phyloP scores from a whole-genome alignment of 169 alveolate genomes.

The Plasmodium malariae region DNA sequence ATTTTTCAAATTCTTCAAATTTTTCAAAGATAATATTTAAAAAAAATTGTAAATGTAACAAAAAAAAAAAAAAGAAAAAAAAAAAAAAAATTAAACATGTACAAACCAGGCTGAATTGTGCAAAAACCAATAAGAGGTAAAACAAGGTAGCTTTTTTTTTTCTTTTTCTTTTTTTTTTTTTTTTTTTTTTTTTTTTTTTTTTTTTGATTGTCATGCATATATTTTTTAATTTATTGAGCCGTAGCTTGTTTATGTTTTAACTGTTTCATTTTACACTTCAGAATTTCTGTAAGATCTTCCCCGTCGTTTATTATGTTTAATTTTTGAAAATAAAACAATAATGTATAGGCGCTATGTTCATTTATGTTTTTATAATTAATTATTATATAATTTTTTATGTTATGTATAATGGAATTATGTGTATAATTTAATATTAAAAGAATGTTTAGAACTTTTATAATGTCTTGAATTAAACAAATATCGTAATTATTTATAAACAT shows the following conservation, averaged over 20 bases:
- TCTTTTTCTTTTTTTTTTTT: background rate
- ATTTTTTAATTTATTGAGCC: background rate
- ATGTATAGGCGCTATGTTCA: conserved; percentile 58
- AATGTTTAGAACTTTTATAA: conserved; percentile 49
- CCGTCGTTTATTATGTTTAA: conserved; percentile 41
- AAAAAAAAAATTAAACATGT: conserved; percentile 10
- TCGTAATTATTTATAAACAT: conserved; percentile 54
- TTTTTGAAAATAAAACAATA: conserved; percentile 65
- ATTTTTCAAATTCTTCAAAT: no score
- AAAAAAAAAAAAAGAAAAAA: no score
- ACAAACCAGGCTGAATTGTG: background rate
- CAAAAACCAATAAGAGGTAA: background rate
- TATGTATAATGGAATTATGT: conserved; percentile 18
- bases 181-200: conserved; percentile 3
- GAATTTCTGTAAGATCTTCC: conserved; percentile 60
- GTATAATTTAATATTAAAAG: conserved; percentile 39
- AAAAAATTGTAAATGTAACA: background rate
- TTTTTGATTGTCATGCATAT: background rate
- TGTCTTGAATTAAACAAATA: conserved; percentile 43
- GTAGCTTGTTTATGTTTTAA: conserved; percentile 4
- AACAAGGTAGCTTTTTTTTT: conserved; percentile 34
- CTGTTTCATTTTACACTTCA: conserved; percentile 47
- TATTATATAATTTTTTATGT: conserved; percentile 38
- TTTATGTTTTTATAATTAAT: conserved; percentile 68
- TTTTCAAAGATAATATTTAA: no score